phyloP scores from a whole-genome alignment of 1,139 yeast species.

The Yamadazyma membranifaciens region DNA sequence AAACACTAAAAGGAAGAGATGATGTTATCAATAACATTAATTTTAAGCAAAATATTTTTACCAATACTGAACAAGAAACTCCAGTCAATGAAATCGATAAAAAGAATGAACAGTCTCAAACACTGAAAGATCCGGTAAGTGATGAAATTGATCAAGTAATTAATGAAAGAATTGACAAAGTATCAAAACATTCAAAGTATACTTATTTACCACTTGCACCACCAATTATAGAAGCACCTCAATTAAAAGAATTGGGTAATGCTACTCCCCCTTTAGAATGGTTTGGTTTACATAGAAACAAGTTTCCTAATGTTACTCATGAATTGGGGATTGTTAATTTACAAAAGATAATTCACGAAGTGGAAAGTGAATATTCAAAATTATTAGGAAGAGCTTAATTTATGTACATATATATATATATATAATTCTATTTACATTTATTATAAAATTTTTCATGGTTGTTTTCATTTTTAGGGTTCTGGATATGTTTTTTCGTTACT shows the following conservation, averaged over 20 bases:
- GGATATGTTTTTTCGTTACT: no score
- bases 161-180: slow-evolving; percentile 61
- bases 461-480: no score
- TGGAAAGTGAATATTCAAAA: slow-evolving; percentile 51
- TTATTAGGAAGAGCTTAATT: slow-evolving; percentile 39
- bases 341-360: slow-evolving; percentile 69
- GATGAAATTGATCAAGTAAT: slow-evolving; percentile 45
- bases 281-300: slow-evolving; percentile 89
- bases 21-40: slow-evolving; percentile 8
- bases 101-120: slow-evolving; percentile 22
- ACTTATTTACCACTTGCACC: slow-evolving; percentile 65
- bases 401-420: not conserved
- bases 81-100: slow-evolving; percentile 11
- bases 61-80: slow-evolving; percentile 4
- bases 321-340: slow-evolving; percentile 71
- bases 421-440: slow-evolving; percentile 1
- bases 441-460: not conserved
- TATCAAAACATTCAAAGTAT: slow-evolving; percentile 59
- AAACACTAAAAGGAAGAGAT: slow-evolving; percentile 9
- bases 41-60: slow-evolving; percentile 20
- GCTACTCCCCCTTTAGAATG: slow-evolving; percentile 98
- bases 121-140: slow-evolving; percentile 17
- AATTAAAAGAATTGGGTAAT: slow-evolving; percentile 84
- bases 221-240: slow-evolving; percentile 87
- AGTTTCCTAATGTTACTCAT: slow-evolving; percentile 84